Evolutionary conservation across 352 stramenopile species (phyloP).

Genomic region (Albugo candida): DNA sequence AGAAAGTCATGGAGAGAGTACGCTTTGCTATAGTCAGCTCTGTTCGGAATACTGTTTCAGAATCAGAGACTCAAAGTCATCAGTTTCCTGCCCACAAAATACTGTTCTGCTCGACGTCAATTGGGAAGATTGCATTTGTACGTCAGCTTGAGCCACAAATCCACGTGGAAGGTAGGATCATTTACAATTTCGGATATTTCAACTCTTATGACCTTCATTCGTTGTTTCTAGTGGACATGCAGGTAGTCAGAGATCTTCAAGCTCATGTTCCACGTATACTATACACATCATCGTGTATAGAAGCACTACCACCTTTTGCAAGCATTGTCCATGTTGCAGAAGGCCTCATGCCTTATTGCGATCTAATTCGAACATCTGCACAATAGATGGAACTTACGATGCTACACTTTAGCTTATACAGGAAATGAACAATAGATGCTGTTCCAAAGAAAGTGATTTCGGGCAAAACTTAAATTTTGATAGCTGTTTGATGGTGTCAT

Average conservation of each 20-base stretch:
- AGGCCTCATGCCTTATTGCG: conserved; percentile 49
- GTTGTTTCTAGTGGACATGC: conserved; percentile 21
- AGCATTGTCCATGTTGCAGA: conserved; percentile 43
- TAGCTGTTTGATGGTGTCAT: too few relatives aligned
- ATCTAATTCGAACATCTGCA: conserved; percentile 14
- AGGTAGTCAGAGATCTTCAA: conserved; percentile 35
- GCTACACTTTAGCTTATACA: too few relatives aligned
- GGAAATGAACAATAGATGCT: too few relatives aligned
- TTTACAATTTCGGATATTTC: conserved; percentile 1
- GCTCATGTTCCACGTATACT: conserved; percentile 62
- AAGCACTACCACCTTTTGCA: conserved; percentile 6
- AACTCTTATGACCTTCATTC: not conserved
- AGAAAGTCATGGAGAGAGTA: conserved; percentile 16
- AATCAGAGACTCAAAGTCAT: conserved; percentile 9
- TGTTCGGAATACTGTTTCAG: conserved; percentile 4
- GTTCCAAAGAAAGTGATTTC: too few relatives aligned
- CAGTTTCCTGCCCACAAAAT: conserved; percentile 40
- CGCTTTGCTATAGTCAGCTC: conserved; percentile 11
- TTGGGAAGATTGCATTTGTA: conserved; percentile 71
- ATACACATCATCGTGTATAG: conserved; percentile 19
- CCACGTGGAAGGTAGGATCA: conserved; percentile 44
- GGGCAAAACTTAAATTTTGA: too few relatives aligned
- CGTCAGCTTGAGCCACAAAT: conserved; percentile 73
- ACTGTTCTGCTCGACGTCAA: conserved; percentile 57
- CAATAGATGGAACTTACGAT: too few relatives aligned